Percentiles rank a stretch among this genome's conserved stretches.
phyloP scores from a whole-genome alignment of 2,329 filamentous ascomycete genomes.

The Penicillium sp. region DNA sequence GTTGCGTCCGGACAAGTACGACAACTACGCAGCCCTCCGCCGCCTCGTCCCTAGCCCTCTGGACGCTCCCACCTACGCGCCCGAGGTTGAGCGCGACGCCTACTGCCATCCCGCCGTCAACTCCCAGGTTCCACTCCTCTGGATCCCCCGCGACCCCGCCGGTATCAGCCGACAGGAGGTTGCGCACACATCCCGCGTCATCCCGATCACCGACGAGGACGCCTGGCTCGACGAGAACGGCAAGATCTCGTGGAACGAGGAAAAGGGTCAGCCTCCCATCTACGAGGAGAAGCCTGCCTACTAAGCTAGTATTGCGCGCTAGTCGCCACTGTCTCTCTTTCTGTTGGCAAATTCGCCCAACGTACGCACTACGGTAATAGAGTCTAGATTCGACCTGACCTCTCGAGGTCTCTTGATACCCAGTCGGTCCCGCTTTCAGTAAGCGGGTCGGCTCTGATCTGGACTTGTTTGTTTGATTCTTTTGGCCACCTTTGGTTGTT shows the following conservation, averaged over 20 bases:
- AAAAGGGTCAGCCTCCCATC: slow-evolving; percentile 60
- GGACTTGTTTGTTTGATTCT: slow-evolving; percentile 10
- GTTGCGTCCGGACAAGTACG: slow-evolving; percentile 75
- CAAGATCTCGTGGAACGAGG: slow-evolving; percentile 60
- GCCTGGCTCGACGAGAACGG: slow-evolving; percentile 71
- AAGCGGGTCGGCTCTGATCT: slow-evolving; percentile 10
- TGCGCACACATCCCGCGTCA: slow-evolving; percentile 67
- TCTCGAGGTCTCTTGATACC: slow-evolving; percentile 25
- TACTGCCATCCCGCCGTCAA: slow-evolving; percentile 73
- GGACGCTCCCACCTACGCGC: slow-evolving; percentile 60
- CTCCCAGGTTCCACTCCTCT: slow-evolving; percentile 67
- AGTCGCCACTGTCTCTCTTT: background rate
- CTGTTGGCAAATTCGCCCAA: slow-evolving; percentile 1
- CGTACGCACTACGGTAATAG: background rate
- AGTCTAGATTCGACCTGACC: background rate
- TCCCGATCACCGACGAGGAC: slow-evolving; percentile 79
- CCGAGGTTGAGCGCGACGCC: slow-evolving; percentile 64
- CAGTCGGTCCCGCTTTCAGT: slow-evolving; percentile 4
- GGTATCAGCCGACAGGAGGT: slow-evolving; percentile 79
- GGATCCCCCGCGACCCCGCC: slow-evolving; percentile 76
- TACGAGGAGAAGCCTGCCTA: slow-evolving; percentile 60
- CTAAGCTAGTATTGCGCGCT: slow-evolving; percentile 29
- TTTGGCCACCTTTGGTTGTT: background rate
- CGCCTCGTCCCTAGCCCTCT: slow-evolving; percentile 64
- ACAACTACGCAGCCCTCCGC: slow-evolving; percentile 71